Evolutionary conservation across 1,284 basidiomycete genomes (phyloP), one percentile per base, ranked within the genome.

Genomic region (Sporisorium scitamineum): DNA sequence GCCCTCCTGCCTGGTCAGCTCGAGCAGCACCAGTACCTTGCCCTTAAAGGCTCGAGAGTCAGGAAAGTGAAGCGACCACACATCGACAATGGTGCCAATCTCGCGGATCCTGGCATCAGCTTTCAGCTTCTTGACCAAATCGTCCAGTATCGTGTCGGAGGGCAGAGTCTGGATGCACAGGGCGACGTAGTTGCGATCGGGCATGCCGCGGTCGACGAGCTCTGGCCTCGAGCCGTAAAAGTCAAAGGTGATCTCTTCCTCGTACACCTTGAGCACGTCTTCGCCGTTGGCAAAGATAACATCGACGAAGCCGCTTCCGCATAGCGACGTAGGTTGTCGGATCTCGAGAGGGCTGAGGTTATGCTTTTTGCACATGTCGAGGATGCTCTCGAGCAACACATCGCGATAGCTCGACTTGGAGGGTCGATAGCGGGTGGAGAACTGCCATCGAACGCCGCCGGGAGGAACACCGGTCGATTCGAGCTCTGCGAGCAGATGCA

Each of bases 111-210:
- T 52, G 3, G 24, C 13, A 34, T 62, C 18, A 5, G 27, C 16
- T 18, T 31, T 51, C 14, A 74, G 26, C 18, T 14, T 26, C 9
- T 4, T 24, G 9, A 47, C 27, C 0, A 61, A 51, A 18, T 61
- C 31, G 42, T n/a, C n/a, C n/a, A n/a, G n/a, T n/a, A n/a, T n/a
- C n/a, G 32, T 31, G 10, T 24, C 18, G 22, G 66, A 42, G 8
- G 71, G 71, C 9, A 74, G 66, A 2, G 37, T 61, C 57, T 69
- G 66, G 29, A 74, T 65, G 61, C 66, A 69, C 31, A 69, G 10
- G 1, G 55, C 66, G 0, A 69, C 44, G 18, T 70, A 58, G 11
- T 57, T 59, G 29, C 54, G 58, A 37, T 56, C 37, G 16, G 61
- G 52, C 18, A 51, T 61, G 4, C 45, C 71, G 22, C 66, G 48